Evolutionary conservation across 305 asterid genomes (phyloP).

Genomic region (Salvia sclarea): DNA sequence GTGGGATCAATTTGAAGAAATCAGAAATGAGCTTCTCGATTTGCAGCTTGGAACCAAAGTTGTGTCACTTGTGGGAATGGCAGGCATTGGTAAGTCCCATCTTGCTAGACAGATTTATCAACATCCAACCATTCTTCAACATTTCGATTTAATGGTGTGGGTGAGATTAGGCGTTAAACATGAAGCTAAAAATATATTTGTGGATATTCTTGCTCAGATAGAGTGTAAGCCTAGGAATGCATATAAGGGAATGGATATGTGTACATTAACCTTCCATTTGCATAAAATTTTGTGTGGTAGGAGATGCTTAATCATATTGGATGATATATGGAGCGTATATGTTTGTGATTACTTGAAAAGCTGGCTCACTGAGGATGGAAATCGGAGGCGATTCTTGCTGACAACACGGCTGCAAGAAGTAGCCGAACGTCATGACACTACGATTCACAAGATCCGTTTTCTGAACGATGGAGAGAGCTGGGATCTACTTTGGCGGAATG

Average conservation of each 20-base stretch:
- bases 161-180: not conserved
- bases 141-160: not conserved
- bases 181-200: not conserved
- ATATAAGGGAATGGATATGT: not conserved
- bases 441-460: not conserved
- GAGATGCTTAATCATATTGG: not conserved
- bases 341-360: not conserved
- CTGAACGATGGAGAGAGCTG: constrained; percentile 20
- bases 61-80: not conserved
- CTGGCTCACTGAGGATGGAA: not conserved
- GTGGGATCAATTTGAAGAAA: not conserved
- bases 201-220: not conserved
- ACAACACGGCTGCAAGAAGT: constrained; percentile 22
- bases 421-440: not conserved
- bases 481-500: constrained; percentile 12
- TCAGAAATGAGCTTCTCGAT: not conserved
- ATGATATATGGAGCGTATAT: constrained; percentile 4
- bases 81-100: not conserved
- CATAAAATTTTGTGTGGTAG: not conserved
- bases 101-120: not conserved
- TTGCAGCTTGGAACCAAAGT: not conserved
- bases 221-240: too few relatives aligned
- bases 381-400: constrained; percentile 3
- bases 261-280: not conserved
- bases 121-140: not conserved